Evolutionary conservation across 2,329 filamentous ascomycete species (phyloP), one percentile per base, ranked within the genome.

Genomic region (Fusarium buharicum): DNA sequence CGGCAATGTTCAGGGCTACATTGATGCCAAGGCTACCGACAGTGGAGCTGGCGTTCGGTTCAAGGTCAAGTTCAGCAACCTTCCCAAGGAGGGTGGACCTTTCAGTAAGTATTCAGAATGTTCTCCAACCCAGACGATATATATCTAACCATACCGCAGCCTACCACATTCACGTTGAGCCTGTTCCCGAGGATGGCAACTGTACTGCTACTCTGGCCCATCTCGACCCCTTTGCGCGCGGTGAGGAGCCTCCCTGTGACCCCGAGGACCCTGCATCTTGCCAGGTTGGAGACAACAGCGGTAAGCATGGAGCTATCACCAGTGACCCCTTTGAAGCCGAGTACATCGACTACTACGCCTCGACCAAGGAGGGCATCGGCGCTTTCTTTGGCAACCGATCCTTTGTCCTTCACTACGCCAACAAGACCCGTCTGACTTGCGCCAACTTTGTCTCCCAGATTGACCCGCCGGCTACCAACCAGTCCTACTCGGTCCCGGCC

Each of bases 271-370:
- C 88, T 8, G 75, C 84, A 59, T 87, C 85, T 10, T 95, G 91
- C 78, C 86, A 94, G 76, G 85, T 91, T 11, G 91, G 91, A 64
- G 91, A 94, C 73, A 80, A 93, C 52, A 84, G 85, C 67, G 91
- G 91, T 72, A 94, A 94, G 78, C 79, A 89, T 69, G 90, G 90
- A 60, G 81, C 81, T 58, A 83, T 90, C 69, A 79, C 75, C 22
- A 73, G 75, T 24, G 80, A 82, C 61, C 77, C 81, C 12, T 87
- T 82, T 70, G 71, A 73, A 24, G 75, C 73, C 51, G 77, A 75
- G 44, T 90, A 85, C 76, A 70, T 74, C 55, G 88, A 91, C 70
- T 72, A 76, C 18, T 90, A 81, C 70, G 76, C 82, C n/a, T 85
- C 86, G 4, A 82, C 86, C 28, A 69, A 77, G 38, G 71, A 79